Base-by-base conservation (phyloP, 2,329 filamentous ascomycete species). In the Ascosphaera acerosa region DNA sequence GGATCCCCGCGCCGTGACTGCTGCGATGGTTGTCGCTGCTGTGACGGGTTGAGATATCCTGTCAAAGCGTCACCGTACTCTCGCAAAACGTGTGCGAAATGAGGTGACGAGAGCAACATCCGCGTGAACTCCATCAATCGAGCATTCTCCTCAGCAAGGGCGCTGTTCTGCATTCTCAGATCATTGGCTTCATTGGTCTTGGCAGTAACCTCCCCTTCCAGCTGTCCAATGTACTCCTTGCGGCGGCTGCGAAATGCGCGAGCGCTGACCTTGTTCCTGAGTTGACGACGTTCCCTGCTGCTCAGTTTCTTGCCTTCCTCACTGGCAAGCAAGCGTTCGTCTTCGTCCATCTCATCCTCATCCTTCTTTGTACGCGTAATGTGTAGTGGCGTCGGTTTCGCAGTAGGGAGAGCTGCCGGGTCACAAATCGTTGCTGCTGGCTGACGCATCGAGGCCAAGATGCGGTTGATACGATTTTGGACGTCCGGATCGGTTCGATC, bases 231-330 rank as follows among this genome's bases (percentile, higher is more conserved):
- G 59, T 94, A 94, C 64, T 94, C 87, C 64, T 97, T 97, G 63
- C 87, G 75, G 44, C 87, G 66, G n/a, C 82, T 92, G 34, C 87
- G 76, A 70, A 97, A 97, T 32, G 84, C 84, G 42, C 87, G 78
- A 38, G 87, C 87, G 26, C 87, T 97, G 3, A 97, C 87, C 58
- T 97, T 97, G 66, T 97, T 97, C 39, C 87, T 70, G n/a, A 97
- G 65, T 54, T 94, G 87, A 41, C 87, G 73, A 36, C 87, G 73
- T 55, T 94, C 82, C 58, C 94, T 94, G 61, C 80, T 90, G 54
- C 73, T 87, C n/a, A 97, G 66, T 61, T 92, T 92, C 71, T 97
- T 97, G 44, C 84, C 87, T 55, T 92, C 84, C 45, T 97, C 87
- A 37, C 81, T 92, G n/a, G 80, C 80, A 30, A 92, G 62, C 6